Evolutionary conservation across 2,329 filamentous ascomycete genomes (phyloP).

Genomic region (Delphinella strobiligena): DNA sequence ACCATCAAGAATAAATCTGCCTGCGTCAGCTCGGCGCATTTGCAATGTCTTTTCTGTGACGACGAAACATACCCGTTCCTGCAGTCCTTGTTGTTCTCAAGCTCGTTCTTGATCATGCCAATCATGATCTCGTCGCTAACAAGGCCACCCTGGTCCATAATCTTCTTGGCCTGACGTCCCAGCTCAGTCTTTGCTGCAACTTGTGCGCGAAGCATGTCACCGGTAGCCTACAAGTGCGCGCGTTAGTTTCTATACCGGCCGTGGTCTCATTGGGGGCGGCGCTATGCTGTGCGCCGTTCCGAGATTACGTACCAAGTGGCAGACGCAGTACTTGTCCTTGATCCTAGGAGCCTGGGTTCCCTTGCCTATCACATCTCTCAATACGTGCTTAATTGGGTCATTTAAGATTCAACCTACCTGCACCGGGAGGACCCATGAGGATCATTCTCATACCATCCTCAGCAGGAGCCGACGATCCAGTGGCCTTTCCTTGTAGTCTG

Average conservation of each 20-base stretch:
- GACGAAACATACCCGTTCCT: constrained; percentile 66
- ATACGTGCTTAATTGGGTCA: constrained; percentile 3
- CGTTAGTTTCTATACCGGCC: constrained; percentile 6
- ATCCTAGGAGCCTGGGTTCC: constrained; percentile 96
- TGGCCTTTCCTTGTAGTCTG: constrained; percentile 42
- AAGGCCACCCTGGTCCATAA: constrained; percentile 96
- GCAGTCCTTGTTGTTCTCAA: constrained; percentile 89
- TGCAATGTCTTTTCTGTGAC: neutral
- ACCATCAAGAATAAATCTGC: constrained; percentile 93
- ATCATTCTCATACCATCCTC: constrained; percentile 76
- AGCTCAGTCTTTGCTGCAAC: constrained; percentile 94
- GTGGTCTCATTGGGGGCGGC: too few relatives aligned
- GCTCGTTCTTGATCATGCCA: constrained; percentile 98
- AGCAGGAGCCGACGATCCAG: constrained; percentile 38
- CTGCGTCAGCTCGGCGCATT: constrained; percentile 8
- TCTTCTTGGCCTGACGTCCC: constrained; percentile 97
- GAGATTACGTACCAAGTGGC: constrained; percentile 62
- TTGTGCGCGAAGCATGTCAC: constrained; percentile 97
- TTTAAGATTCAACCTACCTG: constrained; percentile 53
- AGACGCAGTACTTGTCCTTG: constrained; percentile 95
- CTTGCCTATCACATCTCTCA: constrained; percentile 55
- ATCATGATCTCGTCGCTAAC: constrained; percentile 99
- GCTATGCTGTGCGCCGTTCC: constrained; percentile 6
- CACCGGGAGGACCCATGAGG: constrained; percentile 91
- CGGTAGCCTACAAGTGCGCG: constrained; percentile 58